phyloP scores from a whole-genome alignment of 1,284 basidiomycete genomes.

The Fomitopsis palustris region DNA sequence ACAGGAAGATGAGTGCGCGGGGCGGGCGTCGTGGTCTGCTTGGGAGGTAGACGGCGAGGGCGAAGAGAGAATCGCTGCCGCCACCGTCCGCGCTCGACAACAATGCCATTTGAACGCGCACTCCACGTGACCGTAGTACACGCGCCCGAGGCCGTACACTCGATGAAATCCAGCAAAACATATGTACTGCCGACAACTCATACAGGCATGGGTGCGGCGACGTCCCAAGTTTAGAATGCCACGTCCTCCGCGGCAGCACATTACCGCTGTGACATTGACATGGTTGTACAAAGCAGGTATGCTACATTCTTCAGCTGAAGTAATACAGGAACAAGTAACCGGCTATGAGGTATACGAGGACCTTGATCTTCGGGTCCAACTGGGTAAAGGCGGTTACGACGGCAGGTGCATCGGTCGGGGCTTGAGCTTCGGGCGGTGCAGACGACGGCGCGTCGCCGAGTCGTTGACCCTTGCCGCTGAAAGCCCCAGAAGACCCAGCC shows the following conservation, averaged over 20 bases:
- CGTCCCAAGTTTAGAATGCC: background rate
- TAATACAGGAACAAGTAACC: slow-evolving; percentile 68
- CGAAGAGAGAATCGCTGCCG: background rate
- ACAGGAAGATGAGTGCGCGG: background rate
- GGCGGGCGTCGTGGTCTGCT: background rate
- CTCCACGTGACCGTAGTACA: background rate
- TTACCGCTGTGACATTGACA: background rate
- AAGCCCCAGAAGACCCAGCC: slow-evolving; percentile 38
- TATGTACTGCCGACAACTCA: no score
- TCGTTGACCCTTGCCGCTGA: slow-evolving; percentile 71
- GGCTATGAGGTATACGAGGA: slow-evolving; percentile 56
- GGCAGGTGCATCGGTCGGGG: slow-evolving; percentile 29
- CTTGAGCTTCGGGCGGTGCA: slow-evolving; percentile 7
- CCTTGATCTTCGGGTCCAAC: slow-evolving; percentile 62
- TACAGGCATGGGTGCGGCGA: no score
- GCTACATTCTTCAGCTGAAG: slow-evolving; percentile 20
- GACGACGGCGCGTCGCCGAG: slow-evolving; percentile 46
- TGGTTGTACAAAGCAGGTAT: no score
- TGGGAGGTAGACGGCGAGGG: background rate
- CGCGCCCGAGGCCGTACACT: no score
- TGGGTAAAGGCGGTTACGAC: slow-evolving; percentile 38
- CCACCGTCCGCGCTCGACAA: background rate
- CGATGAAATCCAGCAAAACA: no score
- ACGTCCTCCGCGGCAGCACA: background rate
- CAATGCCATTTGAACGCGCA: background rate